Evolutionary conservation across 371 early-diverging fungal species (phyloP).

Genomic region (Blakeslea trispora): DNA sequence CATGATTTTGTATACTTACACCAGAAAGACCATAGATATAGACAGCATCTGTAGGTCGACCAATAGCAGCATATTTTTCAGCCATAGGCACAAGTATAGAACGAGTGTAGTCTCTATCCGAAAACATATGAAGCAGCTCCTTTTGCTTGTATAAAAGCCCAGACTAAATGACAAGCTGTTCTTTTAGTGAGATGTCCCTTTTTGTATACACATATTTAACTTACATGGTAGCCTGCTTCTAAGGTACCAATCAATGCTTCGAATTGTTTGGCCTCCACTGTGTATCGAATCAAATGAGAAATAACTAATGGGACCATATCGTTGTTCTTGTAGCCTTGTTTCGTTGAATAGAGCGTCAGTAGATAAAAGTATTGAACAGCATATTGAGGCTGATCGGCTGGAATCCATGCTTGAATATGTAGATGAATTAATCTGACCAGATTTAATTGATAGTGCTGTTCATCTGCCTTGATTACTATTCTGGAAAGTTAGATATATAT

Average conservation of each 20-base stretch:
- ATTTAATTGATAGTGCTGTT: constrained; percentile 44
- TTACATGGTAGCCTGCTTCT: not conserved
- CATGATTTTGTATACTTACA: constrained; percentile 12
- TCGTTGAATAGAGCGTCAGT: constrained; percentile 56
- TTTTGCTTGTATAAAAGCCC: constrained; percentile 32
- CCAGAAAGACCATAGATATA: constrained; percentile 66
- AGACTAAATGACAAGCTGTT: not conserved
- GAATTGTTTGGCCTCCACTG: constrained; percentile 57
- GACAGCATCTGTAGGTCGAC: constrained; percentile 74
- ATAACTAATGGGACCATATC: constrained; percentile 48
- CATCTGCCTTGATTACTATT: constrained; percentile 11
- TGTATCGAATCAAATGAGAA: constrained; percentile 44
- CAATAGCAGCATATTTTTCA: constrained; percentile 65
- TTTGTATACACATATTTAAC: no score
- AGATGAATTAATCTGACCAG: constrained; percentile 64
- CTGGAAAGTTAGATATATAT: not conserved
- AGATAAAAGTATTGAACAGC: constrained; percentile 70
- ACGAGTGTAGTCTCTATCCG: constrained; percentile 59
- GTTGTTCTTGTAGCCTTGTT: constrained; percentile 29
- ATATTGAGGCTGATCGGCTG: constrained; percentile 50
- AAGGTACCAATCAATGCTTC: constrained; percentile 55
- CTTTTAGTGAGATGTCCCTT: no score
- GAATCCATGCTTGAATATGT: constrained; percentile 54
- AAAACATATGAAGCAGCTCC: constrained; percentile 58
- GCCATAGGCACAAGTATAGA: constrained; percentile 72